phyloP scores from a whole-genome alignment of 2,329 filamentous ascomycete species.

The Fusarium phyllophilum region DNA sequence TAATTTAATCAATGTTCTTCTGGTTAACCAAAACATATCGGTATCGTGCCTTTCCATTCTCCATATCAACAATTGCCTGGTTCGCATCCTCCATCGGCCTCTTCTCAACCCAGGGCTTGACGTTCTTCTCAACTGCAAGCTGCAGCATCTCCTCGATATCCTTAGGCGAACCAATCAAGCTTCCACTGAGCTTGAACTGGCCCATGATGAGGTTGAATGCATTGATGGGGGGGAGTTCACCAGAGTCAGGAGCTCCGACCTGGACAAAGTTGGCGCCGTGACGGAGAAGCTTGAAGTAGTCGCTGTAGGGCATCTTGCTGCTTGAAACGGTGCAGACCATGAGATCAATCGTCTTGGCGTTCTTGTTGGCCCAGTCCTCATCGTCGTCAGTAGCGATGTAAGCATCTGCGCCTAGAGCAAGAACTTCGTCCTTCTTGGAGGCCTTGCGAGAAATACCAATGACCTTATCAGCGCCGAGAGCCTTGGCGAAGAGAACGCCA shows the following conservation, averaged over 20 bases:
- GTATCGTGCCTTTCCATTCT: slow-evolving; percentile 61
- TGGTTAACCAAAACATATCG: slow-evolving; percentile 59
- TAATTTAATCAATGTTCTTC: slow-evolving; percentile 36
- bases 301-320: slow-evolving; percentile 65
- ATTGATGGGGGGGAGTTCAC: slow-evolving; percentile 38
- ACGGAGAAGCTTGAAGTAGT: slow-evolving; percentile 70
- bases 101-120: slow-evolving; percentile 67
- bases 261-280: slow-evolving; percentile 71
- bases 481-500: slow-evolving; percentile 73
- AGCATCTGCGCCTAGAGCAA: slow-evolving; percentile 66
- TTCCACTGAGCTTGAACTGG: slow-evolving; percentile 57
- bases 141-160: slow-evolving; percentile 70
- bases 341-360: slow-evolving; percentile 63
- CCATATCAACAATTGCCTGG: slow-evolving; percentile 63
- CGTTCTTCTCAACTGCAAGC: slow-evolving; percentile 64
- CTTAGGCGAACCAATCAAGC: slow-evolving; percentile 58
- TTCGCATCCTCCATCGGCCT: slow-evolving; percentile 66
- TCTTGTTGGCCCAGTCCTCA: slow-evolving; percentile 62
- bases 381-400: slow-evolving; percentile 57
- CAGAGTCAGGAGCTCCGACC: slow-evolving; percentile 56
- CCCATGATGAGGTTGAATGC: slow-evolving; percentile 38
- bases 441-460: slow-evolving; percentile 66
- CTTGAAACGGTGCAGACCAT: slow-evolving; percentile 68
- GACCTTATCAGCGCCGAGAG: slow-evolving; percentile 69
- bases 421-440: slow-evolving; percentile 63